phyloP scores from a whole-genome alignment of 2,329 filamentous ascomycete genomes.

The Phialocephala subalpina region DNA sequence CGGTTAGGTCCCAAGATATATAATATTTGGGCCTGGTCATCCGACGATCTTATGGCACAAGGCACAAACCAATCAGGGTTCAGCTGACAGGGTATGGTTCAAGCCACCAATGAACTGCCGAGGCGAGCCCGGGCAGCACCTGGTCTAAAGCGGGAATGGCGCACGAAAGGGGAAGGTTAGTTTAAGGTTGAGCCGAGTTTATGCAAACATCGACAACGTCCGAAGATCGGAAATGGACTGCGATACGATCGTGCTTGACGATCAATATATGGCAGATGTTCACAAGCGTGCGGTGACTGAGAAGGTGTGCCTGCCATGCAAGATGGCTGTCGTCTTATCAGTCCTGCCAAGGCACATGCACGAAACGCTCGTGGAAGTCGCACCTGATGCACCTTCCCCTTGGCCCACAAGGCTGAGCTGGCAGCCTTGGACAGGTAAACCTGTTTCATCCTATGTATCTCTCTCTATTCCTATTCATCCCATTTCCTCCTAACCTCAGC shows the following conservation, averaged over 20 bases:
- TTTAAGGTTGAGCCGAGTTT: not conserved
- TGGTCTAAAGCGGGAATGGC: not conserved
- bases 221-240: not conserved
- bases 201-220: not conserved
- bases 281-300: not conserved
- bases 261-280: not conserved
- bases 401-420: constrained; percentile 2
- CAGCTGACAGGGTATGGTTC: not conserved
- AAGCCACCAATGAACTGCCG: constrained; percentile 1
- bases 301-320: not conserved
- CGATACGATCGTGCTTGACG: not conserved
- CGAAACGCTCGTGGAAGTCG: not conserved
- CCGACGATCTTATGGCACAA: not conserved
- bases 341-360: not conserved
- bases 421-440: constrained; percentile 2
- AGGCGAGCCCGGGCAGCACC: not conserved
- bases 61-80: not conserved
- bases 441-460: not conserved
- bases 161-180: not conserved
- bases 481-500: constrained; percentile 4
- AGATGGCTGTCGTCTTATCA: not conserved
- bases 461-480: not conserved
- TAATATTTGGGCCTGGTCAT: not conserved
- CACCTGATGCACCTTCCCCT: constrained; percentile 1
- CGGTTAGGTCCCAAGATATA: not conserved